These are phyloP conservation scores for Auriscalpium microsporum DNA, from an alignment of 768 basidiomycete species.

Conservation along the genomic window DNA sequence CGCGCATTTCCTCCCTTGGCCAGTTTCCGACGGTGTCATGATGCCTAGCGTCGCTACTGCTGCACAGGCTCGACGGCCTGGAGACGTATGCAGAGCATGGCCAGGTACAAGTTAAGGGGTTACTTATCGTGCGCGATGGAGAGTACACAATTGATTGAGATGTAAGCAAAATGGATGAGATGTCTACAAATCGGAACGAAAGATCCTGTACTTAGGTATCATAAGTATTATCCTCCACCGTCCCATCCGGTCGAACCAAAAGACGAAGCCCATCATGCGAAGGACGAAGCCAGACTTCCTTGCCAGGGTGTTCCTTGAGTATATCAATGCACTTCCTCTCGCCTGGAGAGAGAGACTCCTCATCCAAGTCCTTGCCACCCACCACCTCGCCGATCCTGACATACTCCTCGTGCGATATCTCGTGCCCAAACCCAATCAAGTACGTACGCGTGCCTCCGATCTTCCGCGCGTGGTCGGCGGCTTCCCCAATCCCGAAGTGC, in stretches of 20 bases:
- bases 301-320: conserved; percentile 33
- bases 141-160: too few relatives aligned
- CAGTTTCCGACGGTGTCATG: too few relatives aligned
- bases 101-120: too few relatives aligned
- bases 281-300: conserved; percentile 54
- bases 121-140: too few relatives aligned
- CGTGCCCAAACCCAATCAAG: conserved; percentile 67
- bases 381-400: conserved; percentile 50
- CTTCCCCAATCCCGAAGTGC: conserved; percentile 66
- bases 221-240: conserved; percentile 48
- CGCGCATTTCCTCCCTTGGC: too few relatives aligned
- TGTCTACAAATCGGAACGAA: neutral
- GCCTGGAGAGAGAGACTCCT: conserved; percentile 21
- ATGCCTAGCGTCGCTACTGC: too few relatives aligned
- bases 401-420: conserved; percentile 73
- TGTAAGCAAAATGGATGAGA: too few relatives aligned
- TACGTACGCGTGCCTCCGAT: conserved; percentile 60
- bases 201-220: conserved; percentile 3
- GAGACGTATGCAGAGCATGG: too few relatives aligned
- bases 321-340: conserved; percentile 37
- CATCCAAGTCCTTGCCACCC: conserved; percentile 25
- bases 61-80: too few relatives aligned
- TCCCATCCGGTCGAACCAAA: conserved; percentile 31
- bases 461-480: conserved; percentile 46
- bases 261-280: conserved; percentile 69